These are phyloP conservation scores for Elongisporangium prolatum DNA, from an alignment of 352 stramenopile genomes.

Conservation along the genomic window DNA sequence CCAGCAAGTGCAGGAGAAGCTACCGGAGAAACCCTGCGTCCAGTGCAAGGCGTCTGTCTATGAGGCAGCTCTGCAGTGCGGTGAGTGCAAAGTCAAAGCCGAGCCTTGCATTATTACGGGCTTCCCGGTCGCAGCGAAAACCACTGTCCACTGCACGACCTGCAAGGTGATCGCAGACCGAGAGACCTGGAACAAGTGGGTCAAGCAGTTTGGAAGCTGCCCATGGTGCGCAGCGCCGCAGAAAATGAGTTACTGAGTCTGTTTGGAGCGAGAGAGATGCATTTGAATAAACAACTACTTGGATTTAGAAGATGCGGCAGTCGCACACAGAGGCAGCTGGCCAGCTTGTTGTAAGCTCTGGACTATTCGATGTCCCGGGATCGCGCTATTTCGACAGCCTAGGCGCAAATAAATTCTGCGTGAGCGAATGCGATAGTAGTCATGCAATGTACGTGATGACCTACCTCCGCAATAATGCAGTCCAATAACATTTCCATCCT, in stretches of 20 bases:
- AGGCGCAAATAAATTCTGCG: neutral
- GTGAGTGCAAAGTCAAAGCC: slow-evolving; percentile 68
- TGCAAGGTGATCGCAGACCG: slow-evolving; percentile 84
- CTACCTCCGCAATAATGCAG: slow-evolving; percentile 49
- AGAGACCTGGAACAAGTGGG: slow-evolving; percentile 89
- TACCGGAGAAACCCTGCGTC: slow-evolving; percentile 65
- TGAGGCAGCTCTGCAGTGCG: slow-evolving; percentile 71
- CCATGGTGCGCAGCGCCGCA: slow-evolving; percentile 77
- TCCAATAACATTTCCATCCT: slow-evolving; percentile 33
- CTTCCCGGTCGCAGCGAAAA: slow-evolving; percentile 84
- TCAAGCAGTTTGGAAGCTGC: slow-evolving; percentile 81
- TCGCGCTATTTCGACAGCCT: slow-evolving; percentile 35
- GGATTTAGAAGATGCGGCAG: neutral
- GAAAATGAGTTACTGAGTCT: slow-evolving; percentile 76
- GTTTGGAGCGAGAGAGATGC: neutral
- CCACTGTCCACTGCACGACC: slow-evolving; percentile 84
- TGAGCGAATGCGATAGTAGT: neutral
- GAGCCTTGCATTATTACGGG: slow-evolving; percentile 90
- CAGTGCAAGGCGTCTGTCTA: slow-evolving; percentile 86
- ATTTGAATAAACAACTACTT: neutral
- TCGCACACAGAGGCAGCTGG: slow-evolving; percentile 17
- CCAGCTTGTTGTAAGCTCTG: slow-evolving; percentile 11
- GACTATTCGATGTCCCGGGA: slow-evolving; percentile 28
- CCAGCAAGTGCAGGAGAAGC: slow-evolving; percentile 90
- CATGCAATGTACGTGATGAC: neutral